phyloP scores from a whole-genome alignment of 2,329 filamentous ascomycete genomes.

The Apiospora arundinis region DNA sequence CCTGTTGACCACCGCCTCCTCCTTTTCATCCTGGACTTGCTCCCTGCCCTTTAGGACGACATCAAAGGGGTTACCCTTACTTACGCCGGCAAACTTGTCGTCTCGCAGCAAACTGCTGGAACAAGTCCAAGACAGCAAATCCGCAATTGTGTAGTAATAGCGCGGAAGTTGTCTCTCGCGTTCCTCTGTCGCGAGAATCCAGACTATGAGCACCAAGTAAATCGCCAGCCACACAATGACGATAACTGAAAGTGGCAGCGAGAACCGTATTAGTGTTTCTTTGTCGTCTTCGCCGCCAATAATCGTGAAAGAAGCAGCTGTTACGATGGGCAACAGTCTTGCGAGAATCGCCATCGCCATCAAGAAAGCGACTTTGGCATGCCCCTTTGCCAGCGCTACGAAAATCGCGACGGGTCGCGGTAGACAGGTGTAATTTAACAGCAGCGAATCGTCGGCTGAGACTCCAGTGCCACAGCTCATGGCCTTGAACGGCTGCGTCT shows the following conservation, averaged over 20 bases:
- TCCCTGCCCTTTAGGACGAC: not conserved
- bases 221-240: not conserved
- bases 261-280: not conserved
- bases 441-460: not conserved
- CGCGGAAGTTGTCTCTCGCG: not conserved
- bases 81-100: not conserved
- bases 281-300: not conserved
- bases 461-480: not conserved
- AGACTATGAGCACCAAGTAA: not conserved
- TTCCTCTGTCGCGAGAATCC: not conserved
- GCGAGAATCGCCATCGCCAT: not conserved
- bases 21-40: not conserved
- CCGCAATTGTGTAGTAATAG: not conserved
- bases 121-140: not conserved
- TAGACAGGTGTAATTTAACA: not conserved
- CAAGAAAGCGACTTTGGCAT: not conserved
- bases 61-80: not conserved
- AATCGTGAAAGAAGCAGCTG: not conserved
- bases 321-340: not conserved
- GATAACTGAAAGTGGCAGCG: not conserved
- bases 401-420: not conserved
- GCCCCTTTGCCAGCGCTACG: not conserved
- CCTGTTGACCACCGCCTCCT: not conserved
- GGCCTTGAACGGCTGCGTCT: not conserved
- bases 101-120: not conserved